phyloP scores from a whole-genome alignment of 441 rosid species.

The Corymbia citriodora region DNA sequence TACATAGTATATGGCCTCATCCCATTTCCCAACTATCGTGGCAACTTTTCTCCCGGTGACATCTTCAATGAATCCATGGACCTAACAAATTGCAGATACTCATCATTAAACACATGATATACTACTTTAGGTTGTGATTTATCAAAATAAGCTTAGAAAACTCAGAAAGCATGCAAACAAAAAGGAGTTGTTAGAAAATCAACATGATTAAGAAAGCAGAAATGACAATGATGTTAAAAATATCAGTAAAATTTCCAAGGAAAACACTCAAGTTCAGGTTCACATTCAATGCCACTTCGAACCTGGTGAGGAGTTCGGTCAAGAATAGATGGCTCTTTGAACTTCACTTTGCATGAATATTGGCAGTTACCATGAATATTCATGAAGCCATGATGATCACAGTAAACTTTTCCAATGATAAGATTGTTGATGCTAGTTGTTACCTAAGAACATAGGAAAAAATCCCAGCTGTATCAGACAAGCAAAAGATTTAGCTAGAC shows the following conservation, averaged over 20 bases:
- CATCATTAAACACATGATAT: neutral
- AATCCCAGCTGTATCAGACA: neutral
- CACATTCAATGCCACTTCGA: conserved; percentile 1
- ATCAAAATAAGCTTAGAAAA: neutral
- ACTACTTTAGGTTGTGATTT: neutral
- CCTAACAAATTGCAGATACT: conserved; percentile 22
- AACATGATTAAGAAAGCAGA: neutral
- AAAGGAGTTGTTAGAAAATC: neutral
- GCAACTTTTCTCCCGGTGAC: conserved; percentile 51
- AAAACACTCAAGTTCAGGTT: neutral
- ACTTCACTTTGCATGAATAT: conserved; percentile 82
- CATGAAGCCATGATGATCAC: conserved; percentile 94
- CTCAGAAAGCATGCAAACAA: neutral
- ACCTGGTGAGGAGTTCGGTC: conserved; percentile 96
- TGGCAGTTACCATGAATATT: conserved; percentile 66
- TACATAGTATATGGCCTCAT: conserved; percentile 68
- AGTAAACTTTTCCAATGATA: conserved; percentile 83
- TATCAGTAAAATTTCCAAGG: neutral
- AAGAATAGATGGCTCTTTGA: conserved; percentile 84
- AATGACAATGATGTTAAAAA: neutral
- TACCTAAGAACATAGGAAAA: conserved; percentile 42
- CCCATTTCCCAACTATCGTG: conserved; percentile 84
- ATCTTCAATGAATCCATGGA: conserved; percentile 80
- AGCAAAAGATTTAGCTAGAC: neutral
- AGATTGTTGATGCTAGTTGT: conserved; percentile 90